Evolutionary conservation across 345 rosid genomes (phyloP), one percentile per base, ranked within the genome.

Genomic region (Carallia pectinifolia): DNA sequence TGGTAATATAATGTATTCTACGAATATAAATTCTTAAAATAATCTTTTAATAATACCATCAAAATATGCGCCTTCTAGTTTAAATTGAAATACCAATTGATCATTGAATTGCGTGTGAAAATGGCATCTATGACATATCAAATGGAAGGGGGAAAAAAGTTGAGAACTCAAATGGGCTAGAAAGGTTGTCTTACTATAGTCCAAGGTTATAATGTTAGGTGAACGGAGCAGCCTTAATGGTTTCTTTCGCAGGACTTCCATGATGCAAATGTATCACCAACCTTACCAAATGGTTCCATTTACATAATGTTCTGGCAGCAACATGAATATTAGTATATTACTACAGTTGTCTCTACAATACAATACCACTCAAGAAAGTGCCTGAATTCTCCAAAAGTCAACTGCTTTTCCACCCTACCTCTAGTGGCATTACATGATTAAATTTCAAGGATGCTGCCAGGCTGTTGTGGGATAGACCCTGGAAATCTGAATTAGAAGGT

Each of bases 181-280:
- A 4, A 34, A 31, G 37, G 29, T 6, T 3, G 18, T 34, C 29
- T 12, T 15, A 27, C 60, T 27, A 23, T 56, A 15, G 3, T 10
- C 60, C 16, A 27, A 56, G 8, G 60, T 44, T 4, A 56, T 13
- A 27, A 8, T 27, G 33, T 56, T 27, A 44, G 17, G 15, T 12
- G 2, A 12, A 12, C 3, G 50, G 50, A 44, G 50, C 59, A 23
- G 36, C 61, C 65, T 73, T 61, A 58, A 50, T 2, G 58, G 70
- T 17, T 4, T 44, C 60, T 70, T 58, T 64, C 70, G 59, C 38
- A 17, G 56, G 31, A 67, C 48, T 53, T 48, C 58, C 55, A 6
- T 4, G 38, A 74, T 64, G 71, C 63, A 58, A 70, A 74, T 53
- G 36, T 10, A 44, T 23, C 65, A 71, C 66, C 71, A 66, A 48